phyloP scores from a whole-genome alignment of 2,329 filamentous ascomycete genomes.

The Pseudocercospora fijiensis region DNA sequence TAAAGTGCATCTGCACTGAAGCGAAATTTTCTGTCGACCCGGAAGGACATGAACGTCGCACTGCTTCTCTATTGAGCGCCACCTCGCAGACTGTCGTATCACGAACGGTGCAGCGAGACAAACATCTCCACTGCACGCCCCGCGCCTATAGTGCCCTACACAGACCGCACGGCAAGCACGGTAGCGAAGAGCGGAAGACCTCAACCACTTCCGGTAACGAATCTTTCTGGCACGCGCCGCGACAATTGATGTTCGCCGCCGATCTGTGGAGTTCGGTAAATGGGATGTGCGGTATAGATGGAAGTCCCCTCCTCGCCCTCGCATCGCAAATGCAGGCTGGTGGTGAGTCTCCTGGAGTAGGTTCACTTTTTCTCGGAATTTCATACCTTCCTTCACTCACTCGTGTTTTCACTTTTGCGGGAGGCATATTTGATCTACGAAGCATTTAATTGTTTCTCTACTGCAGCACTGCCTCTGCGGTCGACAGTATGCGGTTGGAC shows the following conservation, averaged over 20 bases:
- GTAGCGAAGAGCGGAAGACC: slow-evolving; percentile 3
- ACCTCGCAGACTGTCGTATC: slow-evolving; percentile 14
- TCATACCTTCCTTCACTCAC: slow-evolving; percentile 12
- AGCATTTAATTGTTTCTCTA: slow-evolving; percentile 1
- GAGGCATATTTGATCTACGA: slow-evolving; percentile 1
- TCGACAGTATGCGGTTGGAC: slow-evolving; percentile 19
- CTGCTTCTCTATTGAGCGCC: slow-evolving; percentile 18
- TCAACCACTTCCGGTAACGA: neutral
- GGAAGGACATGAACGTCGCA: slow-evolving; percentile 9
- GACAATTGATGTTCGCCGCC: slow-evolving; percentile 7
- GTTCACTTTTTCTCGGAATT: slow-evolving; percentile 8
- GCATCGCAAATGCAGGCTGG: slow-evolving; percentile 15
- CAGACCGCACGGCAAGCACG: slow-evolving; percentile 2
- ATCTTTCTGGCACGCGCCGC: slow-evolving; percentile 16
- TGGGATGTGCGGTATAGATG: slow-evolving; percentile 10
- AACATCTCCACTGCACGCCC: slow-evolving; percentile 5
- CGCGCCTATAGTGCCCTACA: neutral
- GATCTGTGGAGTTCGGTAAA: neutral
- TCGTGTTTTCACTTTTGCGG: neutral
- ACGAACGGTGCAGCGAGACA: slow-evolving; percentile 5
- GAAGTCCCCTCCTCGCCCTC: slow-evolving; percentile 3
- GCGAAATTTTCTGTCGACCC: slow-evolving; percentile 12
- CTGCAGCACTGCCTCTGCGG: neutral
- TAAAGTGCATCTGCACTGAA: slow-evolving; percentile 7
- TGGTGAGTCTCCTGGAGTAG: slow-evolving; percentile 4